Conservation (phyloP, 257 asterid species). For the Apocynum venetum region DNA sequence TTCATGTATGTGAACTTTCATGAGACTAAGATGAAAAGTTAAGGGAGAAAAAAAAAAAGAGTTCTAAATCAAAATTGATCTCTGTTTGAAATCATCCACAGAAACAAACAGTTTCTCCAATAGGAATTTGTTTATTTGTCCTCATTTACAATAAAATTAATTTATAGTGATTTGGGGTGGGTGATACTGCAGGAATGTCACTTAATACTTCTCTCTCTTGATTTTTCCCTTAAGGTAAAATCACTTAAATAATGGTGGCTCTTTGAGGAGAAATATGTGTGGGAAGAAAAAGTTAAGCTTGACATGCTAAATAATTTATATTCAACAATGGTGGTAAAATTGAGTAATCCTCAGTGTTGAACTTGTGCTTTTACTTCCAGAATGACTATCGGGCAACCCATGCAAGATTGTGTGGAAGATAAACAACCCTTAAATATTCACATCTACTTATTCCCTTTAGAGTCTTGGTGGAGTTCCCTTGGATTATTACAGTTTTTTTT, state of each 20-base stretch:
- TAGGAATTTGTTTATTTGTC: neutral
- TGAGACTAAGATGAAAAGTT: neutral
- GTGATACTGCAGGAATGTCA: neutral
- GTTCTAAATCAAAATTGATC: neutral
- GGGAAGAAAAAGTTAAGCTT: neutral
- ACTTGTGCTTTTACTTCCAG: too few species aligned
- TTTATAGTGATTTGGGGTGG: neutral
- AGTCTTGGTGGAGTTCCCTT: neutral
- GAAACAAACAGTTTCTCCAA: neutral
- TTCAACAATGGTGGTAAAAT: neutral
- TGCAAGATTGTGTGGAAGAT: too few species aligned
- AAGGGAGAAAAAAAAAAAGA: neutral
- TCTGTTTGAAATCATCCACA: neutral
- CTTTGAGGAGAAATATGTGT: neutral
- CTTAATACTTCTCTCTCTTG: neutral
- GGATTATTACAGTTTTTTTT: neutral
- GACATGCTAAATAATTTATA: too few species aligned
- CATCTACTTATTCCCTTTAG: neutral
- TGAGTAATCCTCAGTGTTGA: too few species aligned
- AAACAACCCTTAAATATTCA: neutral
- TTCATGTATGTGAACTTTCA: neutral
- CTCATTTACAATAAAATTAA: neutral
- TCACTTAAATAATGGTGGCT: too few species aligned
- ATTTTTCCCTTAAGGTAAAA: neutral
- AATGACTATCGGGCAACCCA: too few species aligned